phyloP scores from a whole-genome alignment of 352 stramenopile genomes.

The Globisporangium middletonii region DNA sequence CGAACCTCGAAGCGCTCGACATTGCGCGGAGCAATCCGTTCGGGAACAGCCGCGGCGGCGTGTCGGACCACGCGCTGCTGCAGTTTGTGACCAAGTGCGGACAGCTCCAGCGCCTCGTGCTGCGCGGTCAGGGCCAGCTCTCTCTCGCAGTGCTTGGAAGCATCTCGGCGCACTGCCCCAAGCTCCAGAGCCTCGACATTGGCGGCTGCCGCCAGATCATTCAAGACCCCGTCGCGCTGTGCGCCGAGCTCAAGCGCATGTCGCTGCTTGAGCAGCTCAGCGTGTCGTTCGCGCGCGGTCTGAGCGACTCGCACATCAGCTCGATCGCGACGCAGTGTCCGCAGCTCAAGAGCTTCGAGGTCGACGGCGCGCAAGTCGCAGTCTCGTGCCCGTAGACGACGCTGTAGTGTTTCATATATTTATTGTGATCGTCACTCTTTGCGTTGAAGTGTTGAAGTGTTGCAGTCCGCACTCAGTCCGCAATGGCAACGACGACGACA shows the following conservation, averaged over 20 bases:
- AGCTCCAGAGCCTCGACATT: conserved; percentile 47
- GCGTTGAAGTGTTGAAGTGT: too few species aligned
- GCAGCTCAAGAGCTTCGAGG: conserved; percentile 49
- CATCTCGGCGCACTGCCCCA: conserved; percentile 31
- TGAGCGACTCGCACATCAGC: conserved; percentile 39
- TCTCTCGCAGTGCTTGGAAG: conserved; percentile 28
- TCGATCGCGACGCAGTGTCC: conserved; percentile 52
- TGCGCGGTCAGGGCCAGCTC: conserved; percentile 53
- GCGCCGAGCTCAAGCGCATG: conserved; percentile 37
- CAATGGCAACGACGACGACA: neutral
- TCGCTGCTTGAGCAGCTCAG: conserved; percentile 39
- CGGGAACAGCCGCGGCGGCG: conserved; percentile 37
- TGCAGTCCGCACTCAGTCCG: neutral
- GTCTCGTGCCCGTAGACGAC: conserved; percentile 14
- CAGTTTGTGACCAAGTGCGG: conserved; percentile 38
- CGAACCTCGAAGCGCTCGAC: conserved; percentile 32
- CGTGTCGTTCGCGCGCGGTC: conserved; percentile 44
- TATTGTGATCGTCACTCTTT: neutral
- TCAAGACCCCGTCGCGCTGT: conserved; percentile 37
- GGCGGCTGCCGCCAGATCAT: conserved; percentile 54
- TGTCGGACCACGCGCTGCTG: conserved; percentile 39
- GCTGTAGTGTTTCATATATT: neutral
- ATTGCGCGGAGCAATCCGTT: conserved; percentile 67
- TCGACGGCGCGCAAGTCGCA: conserved; percentile 31
- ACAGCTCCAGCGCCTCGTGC: conserved; percentile 29